A percentile compares a stretch with the other conserved stretches of the same genome.
Evolutionary conservation across 2,329 filamentous ascomycete genomes (phyloP).

Genomic region (Ilyonectria destructans): DNA sequence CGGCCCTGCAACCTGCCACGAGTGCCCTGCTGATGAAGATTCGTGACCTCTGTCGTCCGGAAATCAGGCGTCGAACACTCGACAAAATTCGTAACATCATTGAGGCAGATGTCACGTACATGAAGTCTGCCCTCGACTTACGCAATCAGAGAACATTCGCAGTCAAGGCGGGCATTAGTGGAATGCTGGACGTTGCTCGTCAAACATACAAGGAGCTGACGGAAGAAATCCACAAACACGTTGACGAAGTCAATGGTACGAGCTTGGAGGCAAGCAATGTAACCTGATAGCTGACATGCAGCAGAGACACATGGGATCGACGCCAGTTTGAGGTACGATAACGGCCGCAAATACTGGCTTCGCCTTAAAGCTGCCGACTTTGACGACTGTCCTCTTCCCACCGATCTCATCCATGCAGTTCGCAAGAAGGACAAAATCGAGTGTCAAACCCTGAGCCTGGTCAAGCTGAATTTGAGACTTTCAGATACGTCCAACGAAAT

Average conservation of each 20-base stretch:
- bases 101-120: constrained; percentile 86
- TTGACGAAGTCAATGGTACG: constrained; percentile 77
- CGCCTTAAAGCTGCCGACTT: constrained; percentile 76
- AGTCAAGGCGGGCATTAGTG: constrained; percentile 87
- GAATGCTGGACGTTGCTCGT: constrained; percentile 89
- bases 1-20: constrained; percentile 76
- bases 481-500: constrained; percentile 88
- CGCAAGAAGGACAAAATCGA: constrained; percentile 84
- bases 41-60: constrained; percentile 77
- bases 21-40: constrained; percentile 79
- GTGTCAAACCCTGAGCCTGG: constrained; percentile 87
- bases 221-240: constrained; percentile 81
- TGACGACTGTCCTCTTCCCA: constrained; percentile 72
- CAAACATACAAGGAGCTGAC: constrained; percentile 93
- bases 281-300: constrained; percentile 12
- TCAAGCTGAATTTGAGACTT: constrained; percentile 86
- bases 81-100: constrained; percentile 79
- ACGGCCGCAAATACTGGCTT: constrained; percentile 85
- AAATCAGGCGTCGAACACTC: constrained; percentile 73
- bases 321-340: constrained; percentile 83
- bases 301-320: constrained; percentile 71
- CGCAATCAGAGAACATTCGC: constrained; percentile 94
- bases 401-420: constrained; percentile 83
- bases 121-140: constrained; percentile 85
- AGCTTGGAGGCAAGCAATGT: background rate